phyloP scores from a whole-genome alignment of 257 asterid species.

The Solanum rostratum region DNA sequence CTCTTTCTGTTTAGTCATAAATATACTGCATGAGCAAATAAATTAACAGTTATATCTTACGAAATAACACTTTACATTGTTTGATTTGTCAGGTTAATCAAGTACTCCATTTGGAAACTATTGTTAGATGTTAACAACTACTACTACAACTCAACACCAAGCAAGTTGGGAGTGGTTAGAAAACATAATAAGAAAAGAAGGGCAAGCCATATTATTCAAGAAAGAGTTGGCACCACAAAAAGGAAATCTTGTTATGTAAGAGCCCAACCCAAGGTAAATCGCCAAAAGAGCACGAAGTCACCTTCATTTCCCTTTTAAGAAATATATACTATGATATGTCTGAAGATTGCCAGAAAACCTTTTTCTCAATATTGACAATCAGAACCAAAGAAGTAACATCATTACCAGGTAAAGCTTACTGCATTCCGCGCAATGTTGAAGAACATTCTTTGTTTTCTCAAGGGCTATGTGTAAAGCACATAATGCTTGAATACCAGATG shows the following conservation, averaged over 20 bases:
- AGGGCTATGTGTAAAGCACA: conserved; percentile 97
- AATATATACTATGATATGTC: not conserved
- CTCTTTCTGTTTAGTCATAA: not conserved
- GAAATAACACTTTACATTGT: not conserved
- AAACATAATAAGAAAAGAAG: not conserved
- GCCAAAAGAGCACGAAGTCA: not conserved
- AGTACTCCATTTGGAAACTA: not conserved
- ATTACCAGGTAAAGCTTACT: conserved; percentile 97
- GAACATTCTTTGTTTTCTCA: conserved; percentile 88
- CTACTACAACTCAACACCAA: not conserved
- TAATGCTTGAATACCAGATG: conserved; percentile 96
- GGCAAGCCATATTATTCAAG: not conserved
- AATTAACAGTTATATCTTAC: not conserved
- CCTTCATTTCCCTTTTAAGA: not conserved
- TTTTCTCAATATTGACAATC: not conserved
- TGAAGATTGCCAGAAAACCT: not conserved
- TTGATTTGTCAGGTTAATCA: not conserved
- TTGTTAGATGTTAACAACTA: not conserved
- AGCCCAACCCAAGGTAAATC: not conserved
- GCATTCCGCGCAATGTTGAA: conserved; percentile 90
- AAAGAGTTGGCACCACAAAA: not conserved
- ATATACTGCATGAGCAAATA: not conserved
- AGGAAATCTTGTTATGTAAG: not conserved
- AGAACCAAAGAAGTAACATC: not conserved
- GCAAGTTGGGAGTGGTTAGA: not conserved